These are phyloP conservation scores for Nepenthes gracilis DNA, from an alignment of 148 eudicot genomes.

Conservation along the genomic window DNA sequence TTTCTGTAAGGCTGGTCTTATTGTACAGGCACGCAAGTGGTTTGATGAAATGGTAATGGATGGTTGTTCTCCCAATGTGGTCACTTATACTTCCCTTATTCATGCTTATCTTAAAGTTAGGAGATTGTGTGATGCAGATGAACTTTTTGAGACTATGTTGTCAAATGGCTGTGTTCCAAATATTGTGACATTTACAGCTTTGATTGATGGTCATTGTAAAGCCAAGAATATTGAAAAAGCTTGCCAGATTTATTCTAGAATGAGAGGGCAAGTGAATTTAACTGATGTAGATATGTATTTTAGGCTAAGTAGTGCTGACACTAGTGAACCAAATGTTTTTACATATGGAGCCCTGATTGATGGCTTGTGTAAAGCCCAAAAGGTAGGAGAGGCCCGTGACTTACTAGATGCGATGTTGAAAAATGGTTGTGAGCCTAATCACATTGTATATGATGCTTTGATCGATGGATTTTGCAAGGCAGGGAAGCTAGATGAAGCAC, in stretches of 20 bases:
- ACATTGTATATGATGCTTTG: constrained; percentile 65
- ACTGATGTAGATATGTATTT: constrained; percentile 54
- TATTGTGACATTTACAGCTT: constrained; percentile 62
- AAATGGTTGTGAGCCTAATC: constrained; percentile 64
- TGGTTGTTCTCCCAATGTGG: constrained; percentile 80
- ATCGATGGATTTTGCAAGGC: constrained; percentile 73
- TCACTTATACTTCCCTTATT: constrained; percentile 80
- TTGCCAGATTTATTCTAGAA: constrained; percentile 56
- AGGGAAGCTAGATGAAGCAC: constrained; percentile 67
- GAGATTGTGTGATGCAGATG: constrained; percentile 47
- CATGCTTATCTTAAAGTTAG: constrained; percentile 79
- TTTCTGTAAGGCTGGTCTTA: constrained; percentile 89
- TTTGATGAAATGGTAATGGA: constrained; percentile 62
- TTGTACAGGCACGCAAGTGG: constrained; percentile 78
- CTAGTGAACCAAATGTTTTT: constrained; percentile 41
- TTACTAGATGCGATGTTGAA: constrained; percentile 48
- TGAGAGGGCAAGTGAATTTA: constrained; percentile 36
- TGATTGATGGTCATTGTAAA: constrained; percentile 71
- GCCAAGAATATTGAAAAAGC: constrained; percentile 49
- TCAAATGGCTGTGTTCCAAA: constrained; percentile 49
- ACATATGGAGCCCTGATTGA: constrained; percentile 71
- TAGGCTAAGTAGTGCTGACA: constrained; percentile 14
- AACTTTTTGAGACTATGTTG: constrained; percentile 53
- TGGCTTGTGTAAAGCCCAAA: constrained; percentile 68
- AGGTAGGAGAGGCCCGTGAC: constrained; percentile 43